Evolutionary conservation across 495 filamentous ascomycete species (phyloP).

Genomic region (Alectoria sarmentosa): DNA sequence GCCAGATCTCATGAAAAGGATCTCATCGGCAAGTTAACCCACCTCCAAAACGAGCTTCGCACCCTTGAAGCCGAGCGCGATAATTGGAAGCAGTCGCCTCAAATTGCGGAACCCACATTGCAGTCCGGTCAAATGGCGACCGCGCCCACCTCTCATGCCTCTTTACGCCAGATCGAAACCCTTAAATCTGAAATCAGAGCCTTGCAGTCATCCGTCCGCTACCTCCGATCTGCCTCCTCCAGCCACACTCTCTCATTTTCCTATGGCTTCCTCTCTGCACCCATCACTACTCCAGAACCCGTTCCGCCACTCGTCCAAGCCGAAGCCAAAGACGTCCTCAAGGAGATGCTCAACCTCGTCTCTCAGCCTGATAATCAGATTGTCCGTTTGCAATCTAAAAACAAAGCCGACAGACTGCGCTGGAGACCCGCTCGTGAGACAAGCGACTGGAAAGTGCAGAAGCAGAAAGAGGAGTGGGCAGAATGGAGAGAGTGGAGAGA

Average conservation of each 20-base stretch:
- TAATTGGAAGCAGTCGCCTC: constrained; percentile 67
- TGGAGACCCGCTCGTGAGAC: constrained; percentile 24
- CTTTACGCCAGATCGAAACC: constrained; percentile 64
- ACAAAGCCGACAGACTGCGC: constrained; percentile 19
- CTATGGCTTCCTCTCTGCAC: constrained; percentile 16
- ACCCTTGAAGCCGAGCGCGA: constrained; percentile 57
- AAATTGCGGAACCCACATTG: constrained; percentile 40
- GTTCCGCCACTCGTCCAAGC: background rate
- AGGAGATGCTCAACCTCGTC: constrained; percentile 22
- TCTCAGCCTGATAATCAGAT: constrained; percentile 15
- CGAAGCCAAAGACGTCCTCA: constrained; percentile 25
- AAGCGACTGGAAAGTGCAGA: constrained; percentile 17
- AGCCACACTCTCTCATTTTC: constrained; percentile 10
- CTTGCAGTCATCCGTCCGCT: constrained; percentile 70
- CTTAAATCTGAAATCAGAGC: constrained; percentile 62
- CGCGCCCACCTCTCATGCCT: constrained; percentile 37
- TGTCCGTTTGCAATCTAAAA: constrained; percentile 10
- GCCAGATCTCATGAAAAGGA: constrained; percentile 48
- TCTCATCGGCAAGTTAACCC: constrained; percentile 38
- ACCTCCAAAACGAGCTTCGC: constrained; percentile 38
- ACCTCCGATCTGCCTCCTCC: constrained; percentile 43
- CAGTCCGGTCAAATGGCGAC: constrained; percentile 43
- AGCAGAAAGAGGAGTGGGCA: constrained; percentile 23
- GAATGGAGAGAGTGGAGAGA: constrained; percentile 24
- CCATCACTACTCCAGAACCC: constrained; percentile 1